phyloP scores from a whole-genome alignment of 352 stramenopile genomes.

The Phytopythium sindhum region DNA sequence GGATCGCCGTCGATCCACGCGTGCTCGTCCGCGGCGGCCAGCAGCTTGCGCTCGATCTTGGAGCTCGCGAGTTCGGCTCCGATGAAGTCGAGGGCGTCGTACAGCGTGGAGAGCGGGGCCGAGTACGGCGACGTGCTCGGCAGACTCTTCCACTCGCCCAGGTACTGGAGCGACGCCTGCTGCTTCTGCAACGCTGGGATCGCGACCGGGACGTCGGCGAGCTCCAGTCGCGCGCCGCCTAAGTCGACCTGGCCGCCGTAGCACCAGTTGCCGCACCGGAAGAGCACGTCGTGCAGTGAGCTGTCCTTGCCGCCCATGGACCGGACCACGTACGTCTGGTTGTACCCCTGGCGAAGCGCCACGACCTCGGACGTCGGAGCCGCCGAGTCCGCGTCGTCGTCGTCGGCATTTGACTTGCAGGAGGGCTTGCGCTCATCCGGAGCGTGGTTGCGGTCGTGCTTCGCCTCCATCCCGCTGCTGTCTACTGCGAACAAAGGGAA shows the following conservation, averaged over 20 bases:
- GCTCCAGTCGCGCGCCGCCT: slow-evolving; percentile 68
- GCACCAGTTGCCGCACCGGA: slow-evolving; percentile 95
- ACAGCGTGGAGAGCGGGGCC: slow-evolving; percentile 68
- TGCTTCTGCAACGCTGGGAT: slow-evolving; percentile 93
- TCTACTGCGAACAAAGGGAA: not conserved
- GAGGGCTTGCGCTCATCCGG: slow-evolving; percentile 18
- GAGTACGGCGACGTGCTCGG: slow-evolving; percentile 65
- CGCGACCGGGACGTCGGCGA: slow-evolving; percentile 86
- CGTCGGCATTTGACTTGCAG: slow-evolving; percentile 21
- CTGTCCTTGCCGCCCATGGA: slow-evolving; percentile 35
- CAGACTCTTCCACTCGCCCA: slow-evolving; percentile 88
- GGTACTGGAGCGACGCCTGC: slow-evolving; percentile 89
- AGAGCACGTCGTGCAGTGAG: slow-evolving; percentile 88
- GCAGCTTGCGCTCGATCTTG: slow-evolving; percentile 81
- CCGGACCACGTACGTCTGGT: slow-evolving; percentile 91
- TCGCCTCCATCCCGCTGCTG: slow-evolving; percentile 55
- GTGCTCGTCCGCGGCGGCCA: slow-evolving; percentile 81
- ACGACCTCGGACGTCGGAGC: slow-evolving; percentile 63
- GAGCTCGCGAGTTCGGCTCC: slow-evolving; percentile 78
- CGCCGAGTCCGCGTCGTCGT: slow-evolving; percentile 37
- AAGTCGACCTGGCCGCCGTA: slow-evolving; percentile 91
- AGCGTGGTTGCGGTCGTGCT: slow-evolving; percentile 25
- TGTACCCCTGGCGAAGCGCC: slow-evolving; percentile 86
- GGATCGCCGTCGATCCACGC: slow-evolving; percentile 89
- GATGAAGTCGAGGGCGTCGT: slow-evolving; percentile 85